Evolutionary conservation across 768 basidiomycete species (phyloP), one percentile per base, ranked within the genome.

Genomic region (Crassisporium funariophilum): DNA sequence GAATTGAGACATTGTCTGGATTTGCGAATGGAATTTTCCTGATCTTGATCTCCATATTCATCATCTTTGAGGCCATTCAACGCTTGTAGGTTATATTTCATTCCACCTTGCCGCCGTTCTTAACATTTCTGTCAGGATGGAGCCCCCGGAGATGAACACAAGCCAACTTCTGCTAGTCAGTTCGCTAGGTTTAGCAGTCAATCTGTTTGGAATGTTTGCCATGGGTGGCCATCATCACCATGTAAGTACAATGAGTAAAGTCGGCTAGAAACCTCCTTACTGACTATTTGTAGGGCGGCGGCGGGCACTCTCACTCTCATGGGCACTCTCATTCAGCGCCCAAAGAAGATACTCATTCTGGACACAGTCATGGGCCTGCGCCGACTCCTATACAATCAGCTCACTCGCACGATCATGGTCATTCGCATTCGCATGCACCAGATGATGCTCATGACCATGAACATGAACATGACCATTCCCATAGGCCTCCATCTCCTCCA

Each of bases 71-170:
- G 69, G 97, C 95, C 2, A 83, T 98, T 33, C 93, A 98, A 67
- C 79, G 97, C 55, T 78, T 99, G 91, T 95, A 60, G 60, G 78
- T 66, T 9, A 5, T 3, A n/a, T 20, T 25, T 27, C 21, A 10
- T 16, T 37, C 35, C 25, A 11, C 8, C 15, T 42, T 36, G 25
- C 16, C 41, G 20, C 24, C n/a, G 20, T 37, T 15, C 24, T 29
- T 35, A 10, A 36, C 41, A 36, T 25, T 23, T 25, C 23, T 33
- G 27, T 15, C 33, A 95, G 92, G 31, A 61, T 95, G 57, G 88
- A 95, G 53, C 95, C 97, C 16, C 97, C 97, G 1, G 94, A 98
- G 59, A 99, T 99, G 93, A 95, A 92, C 56, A 97, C 94, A 2
- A 88, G 80, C 52, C 95, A 98, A 60, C 76, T 99, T 0, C 67